Percentiles rank a stretch among this genome's conserved stretches.
phyloP scores from a whole-genome alignment of 495 filamentous ascomycete genomes.

The Pyronema omphalodes region DNA sequence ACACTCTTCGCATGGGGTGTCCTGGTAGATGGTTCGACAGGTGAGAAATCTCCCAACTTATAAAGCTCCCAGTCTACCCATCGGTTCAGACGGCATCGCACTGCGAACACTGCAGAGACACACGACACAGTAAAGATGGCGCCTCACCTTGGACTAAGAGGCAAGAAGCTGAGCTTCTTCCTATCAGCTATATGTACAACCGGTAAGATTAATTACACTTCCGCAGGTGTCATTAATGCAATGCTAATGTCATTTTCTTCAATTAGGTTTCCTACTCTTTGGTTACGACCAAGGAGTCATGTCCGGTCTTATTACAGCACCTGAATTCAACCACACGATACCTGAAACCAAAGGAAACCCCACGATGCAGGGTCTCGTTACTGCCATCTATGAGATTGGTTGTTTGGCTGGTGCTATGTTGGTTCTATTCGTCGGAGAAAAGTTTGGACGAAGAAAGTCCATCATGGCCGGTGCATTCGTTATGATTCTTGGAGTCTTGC shows the following conservation, averaged over 20 bases:
- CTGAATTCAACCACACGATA: slow-evolving; percentile 54
- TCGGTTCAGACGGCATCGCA: no score
- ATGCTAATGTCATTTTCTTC: slow-evolving; percentile 25
- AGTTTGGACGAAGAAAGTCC: slow-evolving; percentile 30
- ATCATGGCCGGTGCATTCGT: slow-evolving; percentile 28
- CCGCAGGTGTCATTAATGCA: slow-evolving; percentile 33
- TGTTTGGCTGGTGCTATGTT: slow-evolving; percentile 30
- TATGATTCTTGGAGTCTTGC: slow-evolving; percentile 29
- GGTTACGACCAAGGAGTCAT: slow-evolving; percentile 98
- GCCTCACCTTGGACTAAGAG: slow-evolving; percentile 42
- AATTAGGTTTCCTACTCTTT: slow-evolving; percentile 83
- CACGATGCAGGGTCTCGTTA: slow-evolving; percentile 30
- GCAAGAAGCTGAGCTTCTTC: slow-evolving; percentile 40
- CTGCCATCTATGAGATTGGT: slow-evolving; percentile 33
- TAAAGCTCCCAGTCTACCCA: no score
- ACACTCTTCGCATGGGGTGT: no score
- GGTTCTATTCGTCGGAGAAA: slow-evolving; percentile 30
- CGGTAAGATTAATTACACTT: slow-evolving; percentile 43
- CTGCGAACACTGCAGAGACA: no score
- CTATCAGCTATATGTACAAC: slow-evolving; percentile 52
- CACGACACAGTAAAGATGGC: slow-evolving; percentile 4
- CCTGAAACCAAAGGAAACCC: slow-evolving; percentile 38
- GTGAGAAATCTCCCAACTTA: no score
- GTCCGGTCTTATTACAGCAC: slow-evolving; percentile 95
- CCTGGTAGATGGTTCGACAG: no score